Evolutionary conservation across 768 basidiomycete genomes (phyloP).

Genomic region (Podaxis sp.): DNA sequence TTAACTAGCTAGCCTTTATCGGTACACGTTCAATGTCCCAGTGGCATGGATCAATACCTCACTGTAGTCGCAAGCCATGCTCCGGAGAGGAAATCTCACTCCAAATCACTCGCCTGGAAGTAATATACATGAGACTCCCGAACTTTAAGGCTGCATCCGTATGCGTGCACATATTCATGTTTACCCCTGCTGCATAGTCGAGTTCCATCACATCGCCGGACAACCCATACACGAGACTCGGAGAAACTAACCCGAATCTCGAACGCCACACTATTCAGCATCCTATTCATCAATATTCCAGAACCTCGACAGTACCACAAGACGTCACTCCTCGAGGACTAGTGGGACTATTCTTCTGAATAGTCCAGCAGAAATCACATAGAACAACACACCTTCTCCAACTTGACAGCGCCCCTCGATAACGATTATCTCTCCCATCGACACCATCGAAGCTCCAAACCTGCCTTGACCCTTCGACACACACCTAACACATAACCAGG

Average conservation of each 20-base stretch:
- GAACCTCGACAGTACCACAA: not conserved
- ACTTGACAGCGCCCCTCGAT: slow-evolving; percentile 13
- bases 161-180: not conserved
- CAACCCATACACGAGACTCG: too few species aligned
- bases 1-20: not conserved
- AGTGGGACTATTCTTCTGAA: not conserved
- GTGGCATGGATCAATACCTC: not conserved
- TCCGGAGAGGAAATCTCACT: not conserved
- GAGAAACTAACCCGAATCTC: too few species aligned
- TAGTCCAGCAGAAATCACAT: not conserved
- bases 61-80: not conserved
- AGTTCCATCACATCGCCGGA: not conserved
- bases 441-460: not conserved
- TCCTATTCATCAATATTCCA: not conserved
- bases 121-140: not conserved
- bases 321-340: not conserved
- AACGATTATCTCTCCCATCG: slow-evolving; percentile 5
- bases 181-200: not conserved
- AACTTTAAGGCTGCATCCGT: not conserved
- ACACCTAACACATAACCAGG: not conserved
- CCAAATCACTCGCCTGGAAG: not conserved
- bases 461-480: not conserved
- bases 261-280: too few species aligned
- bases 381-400: slow-evolving; percentile 12
- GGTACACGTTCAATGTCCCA: not conserved